phyloP scores from a whole-genome alignment of 805 yeast genomes.

The Candida maltosa region DNA sequence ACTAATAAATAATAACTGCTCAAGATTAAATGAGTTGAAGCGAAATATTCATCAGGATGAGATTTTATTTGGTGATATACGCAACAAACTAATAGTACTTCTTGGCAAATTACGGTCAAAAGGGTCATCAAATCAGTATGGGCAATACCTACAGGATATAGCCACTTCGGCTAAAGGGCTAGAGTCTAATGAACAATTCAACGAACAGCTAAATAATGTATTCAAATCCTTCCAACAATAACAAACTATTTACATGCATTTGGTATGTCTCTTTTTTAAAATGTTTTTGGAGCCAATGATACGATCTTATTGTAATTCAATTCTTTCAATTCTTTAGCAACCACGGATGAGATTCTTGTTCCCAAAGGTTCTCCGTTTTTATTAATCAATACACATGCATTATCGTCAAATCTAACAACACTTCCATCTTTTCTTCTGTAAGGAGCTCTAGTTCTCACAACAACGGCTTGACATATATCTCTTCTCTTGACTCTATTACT shows the following conservation, averaged over 20 bases:
- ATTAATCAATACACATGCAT: slow-evolving; percentile 93
- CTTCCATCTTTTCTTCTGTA: slow-evolving; percentile 84
- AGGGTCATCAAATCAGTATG: background rate
- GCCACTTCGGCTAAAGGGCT: background rate
- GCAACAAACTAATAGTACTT: background rate
- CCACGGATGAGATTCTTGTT: slow-evolving; percentile 85
- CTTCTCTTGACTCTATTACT: slow-evolving; percentile 87
- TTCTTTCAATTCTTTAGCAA: slow-evolving; percentile 85
- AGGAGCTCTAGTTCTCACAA: slow-evolving; percentile 85
- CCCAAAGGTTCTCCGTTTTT: slow-evolving; percentile 94
- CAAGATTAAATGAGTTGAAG: slow-evolving; percentile 5
- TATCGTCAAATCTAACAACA: slow-evolving; percentile 84
- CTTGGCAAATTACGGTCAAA: background rate
- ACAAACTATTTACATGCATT: slow-evolving; percentile 1
- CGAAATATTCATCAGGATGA: background rate
- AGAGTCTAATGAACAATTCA: background rate
- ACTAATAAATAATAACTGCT: slow-evolving; percentile 8
- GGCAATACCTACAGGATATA: background rate
- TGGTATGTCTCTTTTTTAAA: slow-evolving; percentile 9
- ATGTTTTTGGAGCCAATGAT: slow-evolving; percentile 78
- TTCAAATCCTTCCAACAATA: slow-evolving; percentile 2
- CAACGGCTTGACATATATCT: slow-evolving; percentile 92
- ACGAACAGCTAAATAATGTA: slow-evolving; percentile 3
- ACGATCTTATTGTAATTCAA: slow-evolving; percentile 82
- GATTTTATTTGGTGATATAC: background rate